A percentile compares a stretch with the other conserved stretches of the same genome.
Conservation (phyloP, 2,329 filamentous ascomycete genomes). For the Calonectria pseudoturangicola region DNA sequence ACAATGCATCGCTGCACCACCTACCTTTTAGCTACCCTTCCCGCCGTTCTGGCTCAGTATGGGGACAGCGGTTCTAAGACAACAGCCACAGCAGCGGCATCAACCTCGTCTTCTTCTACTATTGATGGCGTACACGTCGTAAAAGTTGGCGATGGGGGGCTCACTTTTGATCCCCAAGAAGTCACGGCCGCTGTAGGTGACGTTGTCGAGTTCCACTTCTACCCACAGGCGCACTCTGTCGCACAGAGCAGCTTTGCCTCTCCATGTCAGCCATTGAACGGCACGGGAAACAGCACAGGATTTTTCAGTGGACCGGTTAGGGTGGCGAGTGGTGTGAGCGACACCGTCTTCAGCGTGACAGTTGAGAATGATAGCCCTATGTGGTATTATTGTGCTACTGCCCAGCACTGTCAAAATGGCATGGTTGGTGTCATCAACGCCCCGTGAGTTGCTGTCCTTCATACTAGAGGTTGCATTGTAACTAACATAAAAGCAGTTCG, state of each 20-base stretch:
- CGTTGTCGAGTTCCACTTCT: constrained; percentile 67
- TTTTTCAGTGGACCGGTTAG: constrained; percentile 62
- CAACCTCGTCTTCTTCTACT: constrained; percentile 9
- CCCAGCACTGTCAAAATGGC: constrained; percentile 75
- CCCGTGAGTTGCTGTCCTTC: constrained; percentile 46
- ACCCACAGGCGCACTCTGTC: constrained; percentile 74
- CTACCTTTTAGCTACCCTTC: constrained; percentile 42
- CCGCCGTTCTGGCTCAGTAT: constrained; percentile 40
- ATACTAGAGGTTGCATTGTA: neutral
- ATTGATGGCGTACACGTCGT: constrained; percentile 45
- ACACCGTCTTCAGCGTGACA: constrained; percentile 48
- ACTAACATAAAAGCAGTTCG: constrained; percentile 35
- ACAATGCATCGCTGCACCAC: constrained; percentile 46
- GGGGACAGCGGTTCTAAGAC: constrained; percentile 15
- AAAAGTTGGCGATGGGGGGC: constrained; percentile 52
- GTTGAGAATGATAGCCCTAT: constrained; percentile 70
- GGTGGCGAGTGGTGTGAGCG: constrained; percentile 41
- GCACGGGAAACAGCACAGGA: constrained; percentile 65
- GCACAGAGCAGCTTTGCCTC: constrained; percentile 75
- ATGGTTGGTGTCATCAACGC: constrained; percentile 72
- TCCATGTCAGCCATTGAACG: constrained; percentile 75
- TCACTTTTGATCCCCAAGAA: constrained; percentile 71
- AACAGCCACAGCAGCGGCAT: constrained; percentile 15
- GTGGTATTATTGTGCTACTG: constrained; percentile 79
- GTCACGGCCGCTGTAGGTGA: constrained; percentile 71